These are phyloP conservation scores for Botryotinia calthae DNA, from an alignment of 2,329 filamentous ascomycete genomes.

Conservation along the genomic window DNA sequence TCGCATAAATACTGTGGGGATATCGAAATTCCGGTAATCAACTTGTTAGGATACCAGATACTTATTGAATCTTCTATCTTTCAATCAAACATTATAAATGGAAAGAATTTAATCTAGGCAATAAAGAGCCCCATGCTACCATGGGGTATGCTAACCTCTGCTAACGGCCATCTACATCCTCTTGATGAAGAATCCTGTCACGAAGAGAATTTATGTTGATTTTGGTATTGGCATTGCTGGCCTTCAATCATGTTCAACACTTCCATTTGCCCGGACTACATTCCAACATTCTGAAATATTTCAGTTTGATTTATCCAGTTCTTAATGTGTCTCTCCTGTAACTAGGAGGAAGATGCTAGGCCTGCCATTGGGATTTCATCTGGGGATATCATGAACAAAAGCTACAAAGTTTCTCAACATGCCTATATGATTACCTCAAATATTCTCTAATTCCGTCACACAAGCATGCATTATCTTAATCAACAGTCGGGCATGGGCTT, in stretches of 20 bases:
- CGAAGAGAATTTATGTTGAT: background rate
- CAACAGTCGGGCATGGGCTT: background rate
- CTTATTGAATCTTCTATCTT: background rate
- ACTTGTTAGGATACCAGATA: background rate
- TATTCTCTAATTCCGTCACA: background rate
- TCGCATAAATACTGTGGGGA: too few relatives aligned
- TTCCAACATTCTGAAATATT: background rate
- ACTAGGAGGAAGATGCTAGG: background rate
- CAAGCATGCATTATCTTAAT: background rate
- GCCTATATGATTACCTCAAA: background rate
- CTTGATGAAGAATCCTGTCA: background rate
- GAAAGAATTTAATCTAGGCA: fast-evolving
- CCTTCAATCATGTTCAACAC: background rate
- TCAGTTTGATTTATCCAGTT: background rate
- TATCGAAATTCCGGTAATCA: background rate
- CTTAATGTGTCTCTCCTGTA: fast-evolving
- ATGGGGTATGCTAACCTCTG: background rate
- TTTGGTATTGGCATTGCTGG: background rate
- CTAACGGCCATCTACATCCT: background rate
- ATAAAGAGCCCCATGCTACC: background rate
- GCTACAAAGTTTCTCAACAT: background rate
- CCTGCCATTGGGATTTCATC: background rate
- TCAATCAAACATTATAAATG: fast-evolving
- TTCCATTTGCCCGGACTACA: background rate
- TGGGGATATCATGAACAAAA: background rate